Conservation (phyloP, 2,329 filamentous ascomycete genomes). For the Colletotrichum gloeosporioides region DNA sequence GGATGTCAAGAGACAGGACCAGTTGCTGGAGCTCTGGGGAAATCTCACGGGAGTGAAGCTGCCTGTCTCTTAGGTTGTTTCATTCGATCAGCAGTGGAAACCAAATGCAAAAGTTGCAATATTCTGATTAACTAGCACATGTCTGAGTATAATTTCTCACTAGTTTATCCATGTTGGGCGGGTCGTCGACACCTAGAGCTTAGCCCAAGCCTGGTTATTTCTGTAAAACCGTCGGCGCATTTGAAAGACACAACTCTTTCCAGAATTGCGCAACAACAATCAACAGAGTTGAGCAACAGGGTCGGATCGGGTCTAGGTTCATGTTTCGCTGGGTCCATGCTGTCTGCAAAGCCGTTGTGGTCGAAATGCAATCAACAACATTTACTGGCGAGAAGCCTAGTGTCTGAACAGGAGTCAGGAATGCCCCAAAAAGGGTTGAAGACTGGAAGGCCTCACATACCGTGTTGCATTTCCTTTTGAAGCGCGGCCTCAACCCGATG, state of each 20-base stretch:
- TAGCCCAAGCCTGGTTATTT: neutral
- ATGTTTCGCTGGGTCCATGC: neutral
- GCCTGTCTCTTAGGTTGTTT: neutral
- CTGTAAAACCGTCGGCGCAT: neutral
- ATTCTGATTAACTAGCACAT: neutral
- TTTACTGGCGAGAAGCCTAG: neutral
- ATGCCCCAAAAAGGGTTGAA: neutral
- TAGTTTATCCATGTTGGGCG: neutral
- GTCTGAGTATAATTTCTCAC: neutral
- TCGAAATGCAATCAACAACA: neutral
- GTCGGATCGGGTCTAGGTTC: neutral
- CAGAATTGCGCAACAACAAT: neutral
- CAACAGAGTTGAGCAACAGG: neutral
- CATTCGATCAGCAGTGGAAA: neutral
- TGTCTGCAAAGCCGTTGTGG: neutral
- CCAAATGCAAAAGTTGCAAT: neutral
- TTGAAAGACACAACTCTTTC: neutral
- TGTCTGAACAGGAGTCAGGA: neutral
- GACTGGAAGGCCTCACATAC: neutral
- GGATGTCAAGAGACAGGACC: conserved; percentile 48
- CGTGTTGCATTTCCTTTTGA: neutral
- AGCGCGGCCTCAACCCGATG: neutral
- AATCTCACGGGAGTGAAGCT: conserved; percentile 27
- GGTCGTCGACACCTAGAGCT: neutral
- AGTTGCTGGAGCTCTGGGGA: conserved; percentile 41